Conservation (phyloP, 331 rosid species). For the Phaseolus coccineus region DNA sequence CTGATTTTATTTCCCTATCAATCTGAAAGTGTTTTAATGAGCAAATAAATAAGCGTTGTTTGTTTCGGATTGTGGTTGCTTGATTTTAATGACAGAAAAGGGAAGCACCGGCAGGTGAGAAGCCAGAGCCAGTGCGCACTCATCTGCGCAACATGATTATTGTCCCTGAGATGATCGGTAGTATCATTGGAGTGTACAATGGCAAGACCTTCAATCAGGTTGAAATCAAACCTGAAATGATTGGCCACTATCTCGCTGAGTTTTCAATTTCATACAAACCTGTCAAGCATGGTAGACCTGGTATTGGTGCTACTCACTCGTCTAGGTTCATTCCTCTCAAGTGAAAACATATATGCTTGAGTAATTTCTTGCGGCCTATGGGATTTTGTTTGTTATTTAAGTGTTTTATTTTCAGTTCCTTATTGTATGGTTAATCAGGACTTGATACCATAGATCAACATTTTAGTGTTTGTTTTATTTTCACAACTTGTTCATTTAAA, state of each 20-base stretch:
- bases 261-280: slow-evolving; percentile 96
- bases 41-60: background rate
- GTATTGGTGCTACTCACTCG: slow-evolving; percentile 98
- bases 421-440: slow-evolving; percentile 6
- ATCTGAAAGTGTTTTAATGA: background rate
- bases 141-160: slow-evolving; percentile 94
- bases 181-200: slow-evolving; percentile 90
- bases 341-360: slow-evolving; percentile 52
- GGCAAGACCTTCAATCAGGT: slow-evolving; percentile 97
- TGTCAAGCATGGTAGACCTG: slow-evolving; percentile 97
- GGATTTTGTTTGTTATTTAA: slow-evolving; percentile 47
- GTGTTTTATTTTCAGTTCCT: slow-evolving; percentile 12
- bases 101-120: slow-evolving; percentile 91
- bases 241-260: slow-evolving; percentile 92
- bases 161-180: slow-evolving; percentile 94
- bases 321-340: slow-evolving; percentile 98
- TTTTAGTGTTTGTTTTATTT: background rate
- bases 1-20: background rate
- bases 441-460: background rate
- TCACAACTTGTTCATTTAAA: background rate
- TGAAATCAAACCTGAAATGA: slow-evolving; percentile 96
- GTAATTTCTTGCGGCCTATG: slow-evolving; percentile 7
- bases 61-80: background rate
- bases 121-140: slow-evolving; percentile 93
- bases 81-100: slow-evolving; percentile 62